Evolutionary conservation across 2,329 filamentous ascomycete genomes (phyloP).

Genomic region (Apiospora rasikravindrae): DNA sequence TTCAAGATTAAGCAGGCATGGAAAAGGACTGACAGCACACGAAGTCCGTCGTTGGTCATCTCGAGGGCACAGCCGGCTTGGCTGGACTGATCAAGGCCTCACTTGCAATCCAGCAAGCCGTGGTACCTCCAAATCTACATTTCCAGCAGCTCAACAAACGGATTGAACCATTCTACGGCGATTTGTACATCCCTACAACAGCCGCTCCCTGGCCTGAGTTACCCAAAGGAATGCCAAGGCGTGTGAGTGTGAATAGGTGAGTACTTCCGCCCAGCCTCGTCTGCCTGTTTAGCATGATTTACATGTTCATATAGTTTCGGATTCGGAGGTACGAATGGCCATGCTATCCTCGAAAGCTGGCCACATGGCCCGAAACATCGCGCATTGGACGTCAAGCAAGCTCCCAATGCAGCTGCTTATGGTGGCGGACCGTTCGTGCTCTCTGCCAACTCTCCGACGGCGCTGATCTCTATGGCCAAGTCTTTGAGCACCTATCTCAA

Average conservation of each 20-base stretch:
- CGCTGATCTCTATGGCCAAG: too few relatives aligned
- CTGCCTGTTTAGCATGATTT: conserved; percentile 29
- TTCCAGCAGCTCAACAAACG: conserved; percentile 35
- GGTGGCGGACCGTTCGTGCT: too few relatives aligned
- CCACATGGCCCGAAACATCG: too few relatives aligned
- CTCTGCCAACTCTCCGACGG: too few relatives aligned
- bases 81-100: conserved; percentile 29
- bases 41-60: conserved; percentile 32
- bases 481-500: too few relatives aligned
- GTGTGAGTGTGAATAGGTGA: conserved; percentile 46
- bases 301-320: conserved; percentile 29
- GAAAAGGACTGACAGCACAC: too few relatives aligned
- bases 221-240: conserved; percentile 53
- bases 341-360: too few relatives aligned
- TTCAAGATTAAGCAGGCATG: too few relatives aligned
- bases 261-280: conserved; percentile 33
- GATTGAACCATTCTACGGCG: conserved; percentile 29
- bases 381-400: too few relatives aligned
- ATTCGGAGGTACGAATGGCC: conserved; percentile 15
- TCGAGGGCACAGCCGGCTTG: conserved; percentile 30
- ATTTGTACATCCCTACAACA: conserved; percentile 22
- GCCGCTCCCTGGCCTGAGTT: conserved; percentile 22
- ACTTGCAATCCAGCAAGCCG: conserved; percentile 22
- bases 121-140: conserved; percentile 35
- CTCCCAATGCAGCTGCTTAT: too few relatives aligned